Conservation (phyloP, 345 rosid genomes). For the Acer yangbiense region DNA sequence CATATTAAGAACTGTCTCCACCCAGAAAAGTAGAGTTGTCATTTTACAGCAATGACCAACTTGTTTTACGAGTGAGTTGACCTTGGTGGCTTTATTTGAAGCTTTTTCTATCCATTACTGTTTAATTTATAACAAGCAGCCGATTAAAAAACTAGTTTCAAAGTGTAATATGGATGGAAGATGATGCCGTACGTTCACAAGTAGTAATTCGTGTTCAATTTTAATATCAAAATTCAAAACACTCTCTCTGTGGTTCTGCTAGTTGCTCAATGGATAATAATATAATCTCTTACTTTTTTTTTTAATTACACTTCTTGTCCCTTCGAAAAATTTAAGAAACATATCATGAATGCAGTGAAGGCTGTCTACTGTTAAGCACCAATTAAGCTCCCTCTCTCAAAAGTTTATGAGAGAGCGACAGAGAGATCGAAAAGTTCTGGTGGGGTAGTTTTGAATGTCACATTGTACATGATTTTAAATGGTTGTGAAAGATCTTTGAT, state of each 20-base stretch:
- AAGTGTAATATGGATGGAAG: not conserved
- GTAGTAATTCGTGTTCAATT: not conserved
- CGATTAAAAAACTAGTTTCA: no score
- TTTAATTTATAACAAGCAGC: no score
- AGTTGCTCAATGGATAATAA: conserved; percentile 22
- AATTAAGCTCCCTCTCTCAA: no score
- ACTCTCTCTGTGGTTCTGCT: not conserved
- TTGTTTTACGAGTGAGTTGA: not conserved
- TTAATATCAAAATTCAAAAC: not conserved
- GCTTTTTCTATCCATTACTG: no score
- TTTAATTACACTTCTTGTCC: not conserved
- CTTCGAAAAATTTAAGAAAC: not conserved
- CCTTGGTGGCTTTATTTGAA: not conserved
- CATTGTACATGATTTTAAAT: no score
- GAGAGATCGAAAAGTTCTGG: no score
- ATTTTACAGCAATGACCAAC: not conserved
- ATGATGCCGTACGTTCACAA: not conserved
- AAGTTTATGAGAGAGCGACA: no score
- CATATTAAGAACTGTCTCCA: conserved; percentile 14
- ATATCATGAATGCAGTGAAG: not conserved
- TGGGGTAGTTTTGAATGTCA: no score
- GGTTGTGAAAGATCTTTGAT: no score
- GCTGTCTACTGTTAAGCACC: not conserved
- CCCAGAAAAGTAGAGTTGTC: not conserved
- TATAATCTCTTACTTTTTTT: not conserved